Conservation (phyloP, 2,329 filamentous ascomycete species). For the Botrytis fragariae region DNA sequence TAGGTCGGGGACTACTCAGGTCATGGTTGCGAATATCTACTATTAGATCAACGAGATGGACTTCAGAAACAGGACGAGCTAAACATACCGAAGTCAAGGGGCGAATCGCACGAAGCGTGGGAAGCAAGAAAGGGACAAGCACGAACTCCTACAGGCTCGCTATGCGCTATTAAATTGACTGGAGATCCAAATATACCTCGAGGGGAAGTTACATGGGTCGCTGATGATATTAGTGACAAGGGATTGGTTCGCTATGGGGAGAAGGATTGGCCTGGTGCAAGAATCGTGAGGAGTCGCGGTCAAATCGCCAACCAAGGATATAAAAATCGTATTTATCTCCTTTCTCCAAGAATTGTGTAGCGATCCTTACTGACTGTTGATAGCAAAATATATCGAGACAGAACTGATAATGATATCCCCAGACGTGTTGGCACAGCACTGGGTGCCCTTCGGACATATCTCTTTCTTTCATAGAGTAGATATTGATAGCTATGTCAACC, state of each 20-base stretch:
- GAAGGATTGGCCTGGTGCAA: conserved; percentile 70
- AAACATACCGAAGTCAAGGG: conserved; percentile 41
- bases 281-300: conserved; percentile 70
- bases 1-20: conserved; percentile 72
- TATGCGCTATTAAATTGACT: conserved; percentile 87
- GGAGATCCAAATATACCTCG: conserved; percentile 88
- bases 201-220: conserved; percentile 79
- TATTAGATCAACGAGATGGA: conserved; percentile 71
- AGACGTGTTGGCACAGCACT: conserved; percentile 78
- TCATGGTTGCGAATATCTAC: conserved; percentile 85
- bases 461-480: conserved; percentile 60
- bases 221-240: conserved; percentile 67
- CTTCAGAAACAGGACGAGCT: conserved; percentile 43
- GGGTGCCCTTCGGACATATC: conserved; percentile 63
- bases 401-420: conserved; percentile 76
- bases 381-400: conserved; percentile 72
- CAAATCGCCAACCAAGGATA: conserved; percentile 78
- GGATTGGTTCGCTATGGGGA: conserved; percentile 64
- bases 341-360: conserved; percentile 1
- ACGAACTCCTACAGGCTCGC: conserved; percentile 59
- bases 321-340: conserved; percentile 58
- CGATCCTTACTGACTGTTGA: conserved; percentile 26
- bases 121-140: conserved; percentile 46
- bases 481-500: conserved; percentile 48
- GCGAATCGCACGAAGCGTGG: conserved; percentile 49